Percentiles rank a stretch among this genome's conserved stretches.
These are phyloP conservation scores for Ottelia alismoides DNA, from an alignment of 106 monocot species.

Conservation along the genomic window DNA sequence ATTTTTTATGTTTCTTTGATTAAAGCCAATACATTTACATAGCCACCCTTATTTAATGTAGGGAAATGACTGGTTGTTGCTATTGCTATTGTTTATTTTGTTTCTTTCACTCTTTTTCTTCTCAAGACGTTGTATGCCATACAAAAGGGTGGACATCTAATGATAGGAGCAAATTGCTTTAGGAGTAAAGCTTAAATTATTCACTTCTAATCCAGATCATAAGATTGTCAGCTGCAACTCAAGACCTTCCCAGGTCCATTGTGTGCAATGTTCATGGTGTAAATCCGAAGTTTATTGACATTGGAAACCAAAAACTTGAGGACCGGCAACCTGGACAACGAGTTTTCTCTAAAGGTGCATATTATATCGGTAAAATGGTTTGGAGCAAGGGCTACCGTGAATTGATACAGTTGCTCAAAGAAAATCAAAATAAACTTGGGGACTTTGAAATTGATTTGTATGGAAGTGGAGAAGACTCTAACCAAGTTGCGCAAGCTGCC, in stretches of 20 bases:
- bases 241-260: slow-evolving; percentile 55
- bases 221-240: slow-evolving; percentile 77
- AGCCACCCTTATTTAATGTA: too few relatives aligned
- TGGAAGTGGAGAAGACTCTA: slow-evolving; percentile 68
- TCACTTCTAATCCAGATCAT: slow-evolving; percentile 38
- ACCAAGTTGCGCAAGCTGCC: slow-evolving; percentile 37
- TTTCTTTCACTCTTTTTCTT: too few relatives aligned
- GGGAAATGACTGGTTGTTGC: too few relatives aligned
- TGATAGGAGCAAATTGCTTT: too few relatives aligned
- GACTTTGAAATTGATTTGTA: slow-evolving; percentile 60
- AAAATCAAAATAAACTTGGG: slow-evolving; percentile 40
- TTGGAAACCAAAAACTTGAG: slow-evolving; percentile 40
- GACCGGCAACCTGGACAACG: slow-evolving; percentile 23
- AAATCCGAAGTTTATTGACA: slow-evolving; percentile 67
- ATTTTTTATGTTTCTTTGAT: too few relatives aligned
- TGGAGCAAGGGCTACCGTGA: slow-evolving; percentile 85
- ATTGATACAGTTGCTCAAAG: slow-evolving; percentile 38
- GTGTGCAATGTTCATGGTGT: slow-evolving; percentile 82
- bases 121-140: too few relatives aligned
- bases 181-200: too few relatives aligned
- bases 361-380: slow-evolving; percentile 84
- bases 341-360: slow-evolving; percentile 46
- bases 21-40: too few relatives aligned
- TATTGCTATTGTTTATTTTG: too few relatives aligned
- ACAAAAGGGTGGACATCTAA: too few relatives aligned